Evolutionary conservation across 164 flowering plant genomes (phyloP).

Genomic region (Berberis thunbergii): DNA sequence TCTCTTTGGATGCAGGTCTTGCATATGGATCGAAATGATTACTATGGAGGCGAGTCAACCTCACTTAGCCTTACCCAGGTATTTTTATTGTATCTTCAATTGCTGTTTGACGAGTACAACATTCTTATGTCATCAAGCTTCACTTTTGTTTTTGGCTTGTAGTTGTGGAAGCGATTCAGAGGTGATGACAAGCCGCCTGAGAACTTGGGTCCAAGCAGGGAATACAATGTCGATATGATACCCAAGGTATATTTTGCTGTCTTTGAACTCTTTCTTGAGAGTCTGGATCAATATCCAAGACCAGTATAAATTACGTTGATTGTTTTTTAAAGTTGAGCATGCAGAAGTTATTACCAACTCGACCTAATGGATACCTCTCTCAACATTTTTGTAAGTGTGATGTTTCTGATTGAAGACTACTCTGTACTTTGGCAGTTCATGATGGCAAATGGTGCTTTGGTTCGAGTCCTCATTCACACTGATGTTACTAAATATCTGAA

Average conservation of each 20-base stretch:
- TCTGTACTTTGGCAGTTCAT: conserved; percentile 52
- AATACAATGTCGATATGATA: conserved; percentile 93
- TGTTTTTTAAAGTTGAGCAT: not conserved
- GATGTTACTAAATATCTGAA: conserved; percentile 89
- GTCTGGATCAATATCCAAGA: not conserved
- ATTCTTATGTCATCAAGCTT: not conserved
- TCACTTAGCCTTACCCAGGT: conserved; percentile 81
- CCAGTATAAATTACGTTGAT: not conserved
- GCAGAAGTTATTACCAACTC: not conserved
- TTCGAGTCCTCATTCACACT: conserved; percentile 88
- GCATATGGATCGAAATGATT: conserved; percentile 90
- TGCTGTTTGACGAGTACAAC: not conserved
- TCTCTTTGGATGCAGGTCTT: conserved; percentile 45
- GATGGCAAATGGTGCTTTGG: conserved; percentile 90
- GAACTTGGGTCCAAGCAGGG: conserved; percentile 63
- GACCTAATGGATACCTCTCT: not conserved
- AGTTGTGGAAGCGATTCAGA: conserved; percentile 92
- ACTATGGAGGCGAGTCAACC: conserved; percentile 84
- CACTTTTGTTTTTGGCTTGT: not conserved
- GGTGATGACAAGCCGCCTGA: conserved; percentile 63
- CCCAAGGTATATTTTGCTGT: conserved; percentile 53
- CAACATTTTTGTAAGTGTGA: not conserved
- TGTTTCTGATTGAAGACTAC: not conserved
- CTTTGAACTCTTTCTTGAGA: not conserved
- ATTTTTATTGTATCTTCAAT: not conserved